These are phyloP conservation scores for Pythium utonaiense DNA, from an alignment of 352 stramenopile species.

Conservation along the genomic window DNA sequence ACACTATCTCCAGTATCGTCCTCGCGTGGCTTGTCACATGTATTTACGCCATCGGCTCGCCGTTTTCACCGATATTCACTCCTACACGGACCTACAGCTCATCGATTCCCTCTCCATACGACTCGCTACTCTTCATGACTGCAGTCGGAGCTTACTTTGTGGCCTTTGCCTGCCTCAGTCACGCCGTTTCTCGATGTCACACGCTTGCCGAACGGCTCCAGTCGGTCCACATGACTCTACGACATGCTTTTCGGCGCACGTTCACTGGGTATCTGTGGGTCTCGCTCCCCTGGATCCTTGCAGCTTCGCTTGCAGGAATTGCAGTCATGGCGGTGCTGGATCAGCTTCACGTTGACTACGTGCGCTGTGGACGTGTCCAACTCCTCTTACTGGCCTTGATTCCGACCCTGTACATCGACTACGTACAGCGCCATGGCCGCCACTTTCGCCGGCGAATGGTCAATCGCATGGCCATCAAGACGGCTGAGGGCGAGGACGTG, in stretches of 20 bases:
- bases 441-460: not conserved
- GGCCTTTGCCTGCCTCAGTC: constrained; percentile 20
- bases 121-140: constrained; percentile 14
- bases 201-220: constrained; percentile 17
- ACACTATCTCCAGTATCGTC: constrained; percentile 24
- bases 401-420: constrained; percentile 2
- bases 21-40: constrained; percentile 20
- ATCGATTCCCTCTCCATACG: not conserved
- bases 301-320: not conserved
- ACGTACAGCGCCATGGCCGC: not conserved
- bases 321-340: constrained; percentile 3
- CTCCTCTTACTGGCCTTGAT: constrained; percentile 4
- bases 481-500: not conserved
- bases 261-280: constrained; percentile 1
- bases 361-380: not conserved
- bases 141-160: constrained; percentile 30
- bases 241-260: constrained; percentile 7
- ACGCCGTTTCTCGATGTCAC: constrained; percentile 18
- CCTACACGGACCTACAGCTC: not conserved
- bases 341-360: not conserved
- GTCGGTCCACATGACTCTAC: constrained; percentile 14
- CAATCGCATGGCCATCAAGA: not conserved
- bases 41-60: constrained; percentile 29
- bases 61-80: constrained; percentile 16
- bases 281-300: not conserved